Base-by-base conservation (phyloP, 2,329 filamentous ascomycete genomes). In the Penicillium fuscoglaucum region DNA sequence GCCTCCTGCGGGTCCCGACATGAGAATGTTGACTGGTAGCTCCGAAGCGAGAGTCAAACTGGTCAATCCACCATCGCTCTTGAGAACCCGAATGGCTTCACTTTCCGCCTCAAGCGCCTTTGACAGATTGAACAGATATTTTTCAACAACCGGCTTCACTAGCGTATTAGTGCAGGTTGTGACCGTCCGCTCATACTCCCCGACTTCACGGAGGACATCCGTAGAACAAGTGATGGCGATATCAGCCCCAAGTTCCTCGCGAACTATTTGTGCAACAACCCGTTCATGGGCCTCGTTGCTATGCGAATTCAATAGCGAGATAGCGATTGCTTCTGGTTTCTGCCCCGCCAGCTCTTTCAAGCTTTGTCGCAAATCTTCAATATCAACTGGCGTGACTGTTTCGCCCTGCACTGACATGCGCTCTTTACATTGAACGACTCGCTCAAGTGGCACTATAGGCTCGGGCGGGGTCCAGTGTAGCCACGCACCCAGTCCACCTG, bases 1-100 rank as follows among this genome's bases (percentile, higher is more conserved):
- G n/a, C 79, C 79, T 40, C 79, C 79, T n/a, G 80, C 80, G 1
- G 79, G 79, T 0, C 79, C 79, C 28, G 78, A 80, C 78, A 81
- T 81, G 17, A 81, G 67, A 35, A 81, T 77, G 50, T 77, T 78
- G n/a, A 82, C 79, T 0, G 80, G 79, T 1, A 79, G 64, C 52
- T 81, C 74, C 1, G 75, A 77, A 1, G 79, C 79, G 15, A 81
- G 68, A 2, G 73, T 69, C 2, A 80, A 64, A 15, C 78, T 80
- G 0, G 79, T 82, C 48, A 82, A 64, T 6, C 79, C 79, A 6
- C 80, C 79, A 59, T 82, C 80, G 17, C 78, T 80, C 62, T 82
- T 82, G 29, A 82, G 70, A 15, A 82, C 79, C 13, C 79, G 76
- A n/a, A 81, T 78, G 0, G 70, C 76, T 45, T 78, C 70, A 12